Conservation (phyloP, 2,329 filamentous ascomycete genomes). For the Lecanosticta acicola region DNA sequence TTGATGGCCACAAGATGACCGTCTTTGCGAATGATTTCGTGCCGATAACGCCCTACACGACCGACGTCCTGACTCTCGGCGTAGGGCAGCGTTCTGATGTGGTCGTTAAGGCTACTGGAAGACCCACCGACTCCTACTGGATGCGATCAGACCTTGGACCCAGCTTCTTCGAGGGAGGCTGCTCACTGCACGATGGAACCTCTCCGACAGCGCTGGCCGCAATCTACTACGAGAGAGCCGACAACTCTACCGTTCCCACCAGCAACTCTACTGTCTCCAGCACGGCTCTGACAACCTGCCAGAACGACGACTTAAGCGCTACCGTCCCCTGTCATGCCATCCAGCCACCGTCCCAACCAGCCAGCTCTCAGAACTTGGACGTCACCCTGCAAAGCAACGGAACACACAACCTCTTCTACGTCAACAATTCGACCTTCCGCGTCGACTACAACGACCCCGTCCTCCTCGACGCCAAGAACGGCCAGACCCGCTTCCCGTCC, state of each 20-base stretch:
- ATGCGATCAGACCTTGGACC: conserved; percentile 47
- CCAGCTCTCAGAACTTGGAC: conserved; percentile 38
- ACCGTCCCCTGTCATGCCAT: conserved; percentile 53
- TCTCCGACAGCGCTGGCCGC: conserved; percentile 52
- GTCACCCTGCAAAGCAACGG: conserved; percentile 42
- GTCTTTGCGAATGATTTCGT: conserved; percentile 42
- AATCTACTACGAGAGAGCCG: conserved; percentile 59
- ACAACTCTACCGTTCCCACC: conserved; percentile 38
- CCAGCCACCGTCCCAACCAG: conserved; percentile 42
- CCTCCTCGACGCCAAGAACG: conserved; percentile 32
- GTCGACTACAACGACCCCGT: conserved; percentile 43
- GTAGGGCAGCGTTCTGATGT: conserved; percentile 51
- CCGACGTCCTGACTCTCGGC: conserved; percentile 47
- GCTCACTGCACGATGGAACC: conserved; percentile 31
- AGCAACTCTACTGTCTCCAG: conserved; percentile 47
- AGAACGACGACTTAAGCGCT: conserved; percentile 51
- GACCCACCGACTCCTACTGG: conserved; percentile 31
- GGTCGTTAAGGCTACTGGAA: conserved; percentile 36
- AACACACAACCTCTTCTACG: conserved; percentile 51
- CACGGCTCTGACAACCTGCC: conserved; percentile 42
- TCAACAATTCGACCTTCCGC: conserved; percentile 47
- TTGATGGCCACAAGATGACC: conserved; percentile 44
- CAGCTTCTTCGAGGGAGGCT: conserved; percentile 50
- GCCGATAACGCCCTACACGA: conserved; percentile 38
- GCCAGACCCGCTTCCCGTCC: conserved; percentile 30